Evolutionary conservation across 2,329 filamentous ascomycete genomes (phyloP), one percentile per base, ranked within the genome.

Genomic region (Ascocoryne sarcoides): DNA sequence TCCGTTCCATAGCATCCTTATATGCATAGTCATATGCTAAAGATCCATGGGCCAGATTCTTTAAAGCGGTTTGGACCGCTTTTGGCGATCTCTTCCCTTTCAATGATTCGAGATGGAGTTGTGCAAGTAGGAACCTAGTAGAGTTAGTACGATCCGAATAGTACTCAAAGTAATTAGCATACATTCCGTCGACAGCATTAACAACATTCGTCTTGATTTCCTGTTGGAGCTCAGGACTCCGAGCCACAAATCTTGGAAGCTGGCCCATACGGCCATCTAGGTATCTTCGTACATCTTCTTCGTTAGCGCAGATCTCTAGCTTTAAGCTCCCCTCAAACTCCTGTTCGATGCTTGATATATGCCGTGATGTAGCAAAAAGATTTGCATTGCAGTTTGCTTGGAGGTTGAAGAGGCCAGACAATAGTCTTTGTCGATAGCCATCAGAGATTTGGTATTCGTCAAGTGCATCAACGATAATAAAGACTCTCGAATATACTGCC

Each of bases 11-110:
- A 0, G 64, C 61, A 0, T 62, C 45, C 0, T 59, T 42, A 34
- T 75, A 76, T 0, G 63, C 62, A 9, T 47, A 4, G 12, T 65
- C 51, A 12, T 66, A 63, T 3, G 54, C 57, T 10, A 51, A 37
- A 3, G 52, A 49, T 7, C 60, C 61, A 10, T 31, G 58, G 0
- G 55, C 46, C 0, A 71, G 46, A 0, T 46, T 53, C 19, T 41
- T 10, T 1, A 72, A 45, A 2, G 60, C 16, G 21, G 31, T 32
- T 36, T 47, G 44, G 4, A 73, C 46, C 1, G 49, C 53, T 32
- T 62, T 65, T 0, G 39, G 32, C 0, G 61, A 59, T 26, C 21
- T 48, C 40, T 62, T 61, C 10, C 50, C 54, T 5, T 42, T 40
- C 0, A 68, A 48, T 1, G 59, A 62, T 14, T 60, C 53, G 4